Base-by-base conservation (phyloP, 1,284 basidiomycete species). In the Phellinidium pouzarii region DNA sequence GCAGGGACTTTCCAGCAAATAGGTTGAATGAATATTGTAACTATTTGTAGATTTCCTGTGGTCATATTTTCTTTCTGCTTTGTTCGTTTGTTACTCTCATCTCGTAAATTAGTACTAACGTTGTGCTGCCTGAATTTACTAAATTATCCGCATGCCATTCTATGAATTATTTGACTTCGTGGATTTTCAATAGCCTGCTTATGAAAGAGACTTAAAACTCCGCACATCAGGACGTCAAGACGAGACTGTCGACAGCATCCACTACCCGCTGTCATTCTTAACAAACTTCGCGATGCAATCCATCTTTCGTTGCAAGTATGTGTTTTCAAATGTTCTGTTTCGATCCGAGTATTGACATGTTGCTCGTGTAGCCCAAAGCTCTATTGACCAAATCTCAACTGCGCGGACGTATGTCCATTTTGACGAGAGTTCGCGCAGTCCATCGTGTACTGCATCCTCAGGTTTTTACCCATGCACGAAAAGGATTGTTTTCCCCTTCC, bases 1-100 rank as follows among this genome's bases (percentile, higher is more conserved):
- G 63, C 62, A 1, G 66, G 66, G 8, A 65, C 55, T 43, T 60
- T 68, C 49, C 65, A 62, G 20, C 59, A 60, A 52, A 54, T 68
- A 31, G 60, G 62, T 25, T 68, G 56, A 62, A 14, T 22, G 22
- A n/a, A 19, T 19, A 25, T 17, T 17, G 19, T 23, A 26, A 25
- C 11, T 43, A 23, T 26, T 44, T 38, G 29, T 51, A 37, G 19
- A 44, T 44, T 44, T 31, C 27, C 22, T 46, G 34, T 20, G 27
- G 19, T 31, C 29, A 25, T 44, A 29, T 26, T 25, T 44, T 11
- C n/a, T 46, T 23, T 46, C 34, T 46, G 7, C 12, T 5, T 31
- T 46, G 8, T 46, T 11, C 44, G 27, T 34, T 46, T 20, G 19
- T 31, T 46, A 34, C 29, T 34, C 34, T 34, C 44, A 29, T 29